A percentile compares a stretch with the other conserved stretches of the same genome.
Conservation (phyloP, 1,284 basidiomycete genomes). For the Malassezia vespertilionis region DNA sequence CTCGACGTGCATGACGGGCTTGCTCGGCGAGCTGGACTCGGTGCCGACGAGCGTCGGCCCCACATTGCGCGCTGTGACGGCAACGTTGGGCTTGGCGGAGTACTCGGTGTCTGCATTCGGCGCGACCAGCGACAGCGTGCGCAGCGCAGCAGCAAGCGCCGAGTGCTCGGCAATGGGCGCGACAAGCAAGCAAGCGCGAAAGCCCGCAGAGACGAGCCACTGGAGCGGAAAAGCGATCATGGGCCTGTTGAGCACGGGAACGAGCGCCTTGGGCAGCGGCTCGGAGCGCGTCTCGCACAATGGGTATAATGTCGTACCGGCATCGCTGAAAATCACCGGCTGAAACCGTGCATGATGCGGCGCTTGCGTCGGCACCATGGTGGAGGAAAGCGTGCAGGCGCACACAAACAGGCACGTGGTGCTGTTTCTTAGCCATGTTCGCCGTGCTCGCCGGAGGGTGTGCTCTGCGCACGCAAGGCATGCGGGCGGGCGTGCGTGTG, state of each 20-base stretch:
- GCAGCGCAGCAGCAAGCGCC: constrained; percentile 30
- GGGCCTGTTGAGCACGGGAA: constrained; percentile 43
- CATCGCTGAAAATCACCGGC: constrained; percentile 43
- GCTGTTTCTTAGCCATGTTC: no score
- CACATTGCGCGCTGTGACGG: constrained; percentile 21
- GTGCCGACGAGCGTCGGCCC: background rate
- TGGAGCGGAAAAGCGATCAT: constrained; percentile 42
- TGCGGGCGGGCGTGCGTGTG: background rate
- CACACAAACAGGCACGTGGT: no score
- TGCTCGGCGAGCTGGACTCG: constrained; percentile 6
- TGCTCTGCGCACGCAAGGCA: background rate
- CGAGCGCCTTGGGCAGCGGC: constrained; percentile 37
- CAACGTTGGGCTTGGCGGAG: constrained; percentile 27
- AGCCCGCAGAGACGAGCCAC: constrained; percentile 35
- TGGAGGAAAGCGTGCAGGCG: background rate
- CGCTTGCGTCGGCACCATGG: constrained; percentile 12
- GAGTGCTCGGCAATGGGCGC: constrained; percentile 38
- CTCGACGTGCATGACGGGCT: constrained; percentile 29
- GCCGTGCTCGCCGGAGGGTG: background rate
- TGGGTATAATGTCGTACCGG: constrained; percentile 39
- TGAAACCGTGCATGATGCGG: constrained; percentile 26
- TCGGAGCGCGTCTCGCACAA: constrained; percentile 25
- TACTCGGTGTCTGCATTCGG: constrained; percentile 19
- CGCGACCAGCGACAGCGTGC: constrained; percentile 32
- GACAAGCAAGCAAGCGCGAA: constrained; percentile 34